phyloP scores from a whole-genome alignment of 169 alveolate species.

The Eimeria praecox region DNA sequence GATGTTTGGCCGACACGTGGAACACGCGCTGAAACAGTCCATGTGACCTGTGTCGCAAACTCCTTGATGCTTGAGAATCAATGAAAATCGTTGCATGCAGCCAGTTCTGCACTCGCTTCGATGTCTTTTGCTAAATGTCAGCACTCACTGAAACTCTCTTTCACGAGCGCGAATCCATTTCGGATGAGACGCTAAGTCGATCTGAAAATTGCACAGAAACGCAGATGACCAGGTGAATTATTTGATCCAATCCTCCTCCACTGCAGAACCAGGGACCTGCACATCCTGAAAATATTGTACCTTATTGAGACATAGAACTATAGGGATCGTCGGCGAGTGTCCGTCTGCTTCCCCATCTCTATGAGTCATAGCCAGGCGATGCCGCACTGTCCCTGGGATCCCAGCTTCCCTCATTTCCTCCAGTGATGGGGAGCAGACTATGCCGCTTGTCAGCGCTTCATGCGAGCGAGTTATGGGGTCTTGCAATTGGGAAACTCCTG shows the following conservation, averaged over 20 bases:
- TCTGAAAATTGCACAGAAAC: slow-evolving; percentile 20
- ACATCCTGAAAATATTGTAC: slow-evolving; percentile 23
- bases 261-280: no score
- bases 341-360: slow-evolving; percentile 16
- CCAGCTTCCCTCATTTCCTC: slow-evolving; percentile 68
- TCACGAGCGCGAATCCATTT: slow-evolving; percentile 82
- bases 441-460: background rate
- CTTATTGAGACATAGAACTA: slow-evolving; percentile 77
- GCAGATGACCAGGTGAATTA: background rate
- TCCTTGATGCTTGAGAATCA: background rate
- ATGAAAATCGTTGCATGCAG: background rate
- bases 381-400: slow-evolving; percentile 50
- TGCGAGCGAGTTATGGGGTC: background rate
- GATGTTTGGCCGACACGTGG: slow-evolving; percentile 90
- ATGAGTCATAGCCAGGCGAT: background rate
- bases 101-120: background rate
- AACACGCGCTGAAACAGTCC: slow-evolving; percentile 90
- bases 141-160: slow-evolving; percentile 75
- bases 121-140: background rate
- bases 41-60: slow-evolving; percentile 86
- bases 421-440: slow-evolving; percentile 23
- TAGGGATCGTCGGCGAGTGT: slow-evolving; percentile 28
- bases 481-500: background rate
- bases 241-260: background rate
- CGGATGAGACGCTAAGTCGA: slow-evolving; percentile 83